These are phyloP conservation scores for Pelargonium australe DNA, from an alignment of 441 rosid genomes.

Conservation along the genomic window DNA sequence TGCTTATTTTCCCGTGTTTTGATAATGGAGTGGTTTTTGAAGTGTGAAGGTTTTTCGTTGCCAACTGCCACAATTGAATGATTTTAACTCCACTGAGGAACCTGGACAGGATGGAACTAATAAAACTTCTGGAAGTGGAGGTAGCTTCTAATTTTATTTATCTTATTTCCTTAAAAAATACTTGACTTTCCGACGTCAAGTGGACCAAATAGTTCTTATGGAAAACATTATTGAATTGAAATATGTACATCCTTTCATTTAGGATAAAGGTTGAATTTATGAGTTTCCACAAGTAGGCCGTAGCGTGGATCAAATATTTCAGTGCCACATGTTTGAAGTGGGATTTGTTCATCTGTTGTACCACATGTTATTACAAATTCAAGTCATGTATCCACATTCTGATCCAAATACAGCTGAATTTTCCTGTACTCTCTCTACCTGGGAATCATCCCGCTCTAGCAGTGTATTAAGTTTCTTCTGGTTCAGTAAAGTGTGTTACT, in stretches of 20 bases:
- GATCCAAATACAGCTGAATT: too few species aligned
- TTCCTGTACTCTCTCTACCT: too few species aligned
- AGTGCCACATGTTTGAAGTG: too few species aligned
- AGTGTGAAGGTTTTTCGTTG: constrained; percentile 81
- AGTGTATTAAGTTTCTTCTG: too few species aligned
- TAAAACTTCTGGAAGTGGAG: constrained; percentile 53
- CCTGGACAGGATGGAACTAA: constrained; percentile 52
- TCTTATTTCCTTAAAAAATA: neutral
- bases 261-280: neutral
- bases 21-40: constrained; percentile 21
- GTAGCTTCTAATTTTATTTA: constrained; percentile 29
- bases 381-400: too few species aligned
- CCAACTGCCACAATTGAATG: constrained; percentile 62
- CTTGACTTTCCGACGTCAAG: neutral
- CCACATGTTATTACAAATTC: too few species aligned
- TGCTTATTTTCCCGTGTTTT: constrained; percentile 6
- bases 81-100: constrained; percentile 65
- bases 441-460: too few species aligned
- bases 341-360: too few species aligned
- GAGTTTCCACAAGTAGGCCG: neutral
- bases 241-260: neutral
- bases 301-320: neutral
- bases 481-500: too few species aligned
- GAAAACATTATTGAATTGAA: too few species aligned
- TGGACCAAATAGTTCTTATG: neutral